These are phyloP conservation scores for Pythium brachiatum DNA, from an alignment of 352 stramenopile species.

Conservation along the genomic window DNA sequence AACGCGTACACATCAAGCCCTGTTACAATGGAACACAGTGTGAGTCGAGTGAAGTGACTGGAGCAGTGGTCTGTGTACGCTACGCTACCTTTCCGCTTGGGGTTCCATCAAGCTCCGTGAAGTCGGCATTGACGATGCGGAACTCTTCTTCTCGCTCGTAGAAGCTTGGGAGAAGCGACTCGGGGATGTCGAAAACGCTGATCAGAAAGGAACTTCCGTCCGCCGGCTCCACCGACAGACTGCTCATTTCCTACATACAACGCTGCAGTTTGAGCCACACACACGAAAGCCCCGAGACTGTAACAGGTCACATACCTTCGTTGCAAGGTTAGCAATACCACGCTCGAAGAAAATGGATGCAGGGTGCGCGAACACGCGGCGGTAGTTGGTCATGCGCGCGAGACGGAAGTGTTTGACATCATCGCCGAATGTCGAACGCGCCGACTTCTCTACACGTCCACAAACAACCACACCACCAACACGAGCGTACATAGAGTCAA, in stretches of 20 bases:
- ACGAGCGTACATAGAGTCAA: not conserved
- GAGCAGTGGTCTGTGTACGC: not conserved
- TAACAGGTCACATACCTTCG: conserved; percentile 59
- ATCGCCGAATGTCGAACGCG: conserved; percentile 86
- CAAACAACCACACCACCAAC: not conserved
- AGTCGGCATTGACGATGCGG: conserved; percentile 77
- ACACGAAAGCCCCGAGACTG: no score
- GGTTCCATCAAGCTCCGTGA: conserved; percentile 57
- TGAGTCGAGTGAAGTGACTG: not conserved
- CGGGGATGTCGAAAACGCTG: conserved; percentile 69
- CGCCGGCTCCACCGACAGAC: conserved; percentile 70
- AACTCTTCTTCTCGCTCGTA: conserved; percentile 89
- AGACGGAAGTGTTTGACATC: conserved; percentile 87
- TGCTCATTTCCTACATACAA: conserved; percentile 79
- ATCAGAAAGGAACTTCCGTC: conserved; percentile 59
- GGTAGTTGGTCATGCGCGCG: conserved; percentile 77
- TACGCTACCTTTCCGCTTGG: conserved; percentile 31
- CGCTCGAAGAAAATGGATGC: conserved; percentile 93
- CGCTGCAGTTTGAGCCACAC: not conserved
- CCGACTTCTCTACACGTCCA: conserved; percentile 51
- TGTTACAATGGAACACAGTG: conserved; percentile 7
- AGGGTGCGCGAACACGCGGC: conserved; percentile 89
- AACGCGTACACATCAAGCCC: conserved; percentile 86
- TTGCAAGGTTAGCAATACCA: conserved; percentile 85
- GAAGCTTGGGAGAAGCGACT: conserved; percentile 55